phyloP scores from a whole-genome alignment of 1,284 basidiomycete genomes.

The Takashimella tepidaria region DNA sequence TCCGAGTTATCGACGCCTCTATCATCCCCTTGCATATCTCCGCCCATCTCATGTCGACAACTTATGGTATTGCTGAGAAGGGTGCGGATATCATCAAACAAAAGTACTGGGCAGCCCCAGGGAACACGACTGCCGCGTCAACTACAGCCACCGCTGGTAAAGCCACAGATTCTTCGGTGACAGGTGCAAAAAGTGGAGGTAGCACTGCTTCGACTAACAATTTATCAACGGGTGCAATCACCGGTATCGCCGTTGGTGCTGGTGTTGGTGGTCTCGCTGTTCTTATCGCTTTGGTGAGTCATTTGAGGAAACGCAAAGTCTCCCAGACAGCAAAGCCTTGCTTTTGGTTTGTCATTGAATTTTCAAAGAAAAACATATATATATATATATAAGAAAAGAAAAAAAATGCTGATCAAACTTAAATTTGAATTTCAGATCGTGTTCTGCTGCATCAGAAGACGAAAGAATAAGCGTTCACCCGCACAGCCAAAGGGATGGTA shows the following conservation, averaged over 20 bases:
- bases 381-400: too few species aligned
- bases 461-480: slow-evolving; percentile 21
- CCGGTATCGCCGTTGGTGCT: slow-evolving; percentile 39
- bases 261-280: slow-evolving; percentile 32
- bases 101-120: slow-evolving; percentile 24
- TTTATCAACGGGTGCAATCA: slow-evolving; percentile 25
- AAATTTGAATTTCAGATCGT: slow-evolving; percentile 8
- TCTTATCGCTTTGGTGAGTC: slow-evolving; percentile 30
- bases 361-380: too few species aligned
- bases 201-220: slow-evolving; percentile 8
- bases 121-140: slow-evolving; percentile 2
- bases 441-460: slow-evolving; percentile 24
- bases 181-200: slow-evolving; percentile 11
- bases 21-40: slow-evolving; percentile 49
- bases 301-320: too few species aligned
- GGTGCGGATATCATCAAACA: slow-evolving; percentile 59
- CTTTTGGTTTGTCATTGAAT: too few species aligned
- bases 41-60: slow-evolving; percentile 49
- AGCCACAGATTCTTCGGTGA: slow-evolving; percentile 29
- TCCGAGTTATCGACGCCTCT: slow-evolving; percentile 50
- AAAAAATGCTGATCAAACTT: not conserved
- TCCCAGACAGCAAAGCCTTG: too few species aligned
- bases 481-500: slow-evolving; percentile 29
- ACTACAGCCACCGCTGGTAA: slow-evolving; percentile 12
- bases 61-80: slow-evolving; percentile 67